Base-by-base conservation (phyloP, 2,329 filamentous ascomycete species). In the Stachybotrys chlorohalonatus region DNA sequence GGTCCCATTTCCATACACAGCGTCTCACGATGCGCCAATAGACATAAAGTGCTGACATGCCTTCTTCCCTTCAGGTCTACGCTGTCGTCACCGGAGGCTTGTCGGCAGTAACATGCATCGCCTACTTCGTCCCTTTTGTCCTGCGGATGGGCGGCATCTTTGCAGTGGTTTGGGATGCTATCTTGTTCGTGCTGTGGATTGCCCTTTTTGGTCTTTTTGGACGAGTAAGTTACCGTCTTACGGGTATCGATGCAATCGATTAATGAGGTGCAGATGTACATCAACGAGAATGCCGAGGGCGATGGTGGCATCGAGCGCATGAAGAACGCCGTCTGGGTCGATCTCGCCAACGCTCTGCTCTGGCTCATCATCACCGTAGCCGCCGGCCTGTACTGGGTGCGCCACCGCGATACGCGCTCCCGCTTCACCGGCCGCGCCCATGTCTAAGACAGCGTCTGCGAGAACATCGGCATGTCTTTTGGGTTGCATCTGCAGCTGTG, bases 261-360 rank as follows among this genome's bases (percentile, higher is more conserved):
- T 32, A 11, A 36, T n/a, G 13, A 24, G 50, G 17, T 31, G 36
- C 58, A 78, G 72, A 73, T 93, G 77, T 96, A 86, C 75, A 87
- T 95, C 66, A 70, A 81, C 53, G 84, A 85, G 63, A 69, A 90
- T 56, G 68, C 85, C 0, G 76, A 87, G 66, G 84, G 84, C 13
- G 79, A 89, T 65, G 62, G 63, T 47, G 84, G 79, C 52, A 79
- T 93, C 55, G 73, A 76, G 60, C 80, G 89, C 55, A 95, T 96
- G 90, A 90, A 91, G 74, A 84, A 86, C 65, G 89, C 90, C 6
- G 89, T 94, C 15, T 95, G 89, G 88, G 78, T 95, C 49, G 87
- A 93, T 68, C 70, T 95, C 52, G 75, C 81, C 50, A 89, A 86
- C 67, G 80, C 90, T 68, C 66, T 90, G 13, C 75, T 96, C 52